Evolutionary conservation across 2,329 filamentous ascomycete species (phyloP).

Genomic region (Mycogone perniciosa): DNA sequence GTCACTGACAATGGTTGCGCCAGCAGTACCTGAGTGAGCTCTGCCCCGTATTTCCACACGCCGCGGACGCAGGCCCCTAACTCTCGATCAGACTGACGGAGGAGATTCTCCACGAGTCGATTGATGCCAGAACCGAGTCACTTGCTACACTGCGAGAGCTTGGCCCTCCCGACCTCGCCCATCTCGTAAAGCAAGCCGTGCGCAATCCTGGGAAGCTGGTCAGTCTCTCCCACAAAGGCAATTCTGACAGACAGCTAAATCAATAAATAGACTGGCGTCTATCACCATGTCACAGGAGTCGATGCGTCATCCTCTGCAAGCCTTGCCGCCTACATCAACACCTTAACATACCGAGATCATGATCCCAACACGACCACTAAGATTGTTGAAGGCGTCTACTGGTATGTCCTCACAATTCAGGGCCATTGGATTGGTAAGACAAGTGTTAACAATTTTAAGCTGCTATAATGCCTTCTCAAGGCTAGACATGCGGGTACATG

Average conservation of each 20-base stretch:
- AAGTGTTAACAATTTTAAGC: conserved; percentile 27
- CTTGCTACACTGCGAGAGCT: conserved; percentile 82
- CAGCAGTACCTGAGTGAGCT: conserved; percentile 68
- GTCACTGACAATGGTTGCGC: conserved; percentile 57
- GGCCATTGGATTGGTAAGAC: conserved; percentile 8
- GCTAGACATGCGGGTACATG: conserved; percentile 96
- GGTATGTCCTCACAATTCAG: conserved; percentile 47
- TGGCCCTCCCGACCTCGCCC: conserved; percentile 90
- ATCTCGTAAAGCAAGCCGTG: conserved; percentile 72
- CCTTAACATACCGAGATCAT: conserved; percentile 81
- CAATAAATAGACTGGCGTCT: conserved; percentile 67
- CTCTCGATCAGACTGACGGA: conserved; percentile 69
- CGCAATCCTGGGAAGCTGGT: conserved; percentile 53
- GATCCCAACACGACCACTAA: conserved; percentile 68
- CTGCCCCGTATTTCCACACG: background rate
- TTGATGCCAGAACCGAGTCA: conserved; percentile 87
- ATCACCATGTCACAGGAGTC: conserved; percentile 95
- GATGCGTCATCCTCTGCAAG: conserved; percentile 97
- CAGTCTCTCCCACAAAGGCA: conserved; percentile 11
- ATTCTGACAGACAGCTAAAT: conserved; percentile 16
- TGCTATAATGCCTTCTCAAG: conserved; percentile 99
- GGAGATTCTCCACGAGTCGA: conserved; percentile 83
- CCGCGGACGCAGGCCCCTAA: conserved; percentile 17
- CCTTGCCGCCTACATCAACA: conserved; percentile 96
- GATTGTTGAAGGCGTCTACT: conserved; percentile 90